These are phyloP conservation scores for Aureobasidium sp. DNA, from an alignment of 2,329 filamentous ascomycete species.

Conservation along the genomic window DNA sequence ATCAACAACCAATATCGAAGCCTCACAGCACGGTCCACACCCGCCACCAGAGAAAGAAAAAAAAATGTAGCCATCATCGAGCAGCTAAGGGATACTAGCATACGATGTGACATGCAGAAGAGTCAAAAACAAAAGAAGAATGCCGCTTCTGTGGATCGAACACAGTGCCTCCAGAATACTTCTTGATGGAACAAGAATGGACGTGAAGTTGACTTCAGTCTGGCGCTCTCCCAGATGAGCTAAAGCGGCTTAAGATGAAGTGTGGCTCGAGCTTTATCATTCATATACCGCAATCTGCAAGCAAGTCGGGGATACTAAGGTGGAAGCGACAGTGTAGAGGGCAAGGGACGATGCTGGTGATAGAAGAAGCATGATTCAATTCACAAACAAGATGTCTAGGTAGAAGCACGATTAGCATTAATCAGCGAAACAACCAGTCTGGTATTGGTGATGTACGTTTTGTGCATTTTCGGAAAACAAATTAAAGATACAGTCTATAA, in stretches of 20 bases:
- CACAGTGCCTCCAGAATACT: slow-evolving; percentile 31
- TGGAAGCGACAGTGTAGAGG: too few relatives aligned
- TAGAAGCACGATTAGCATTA: background rate
- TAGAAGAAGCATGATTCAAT: too few relatives aligned
- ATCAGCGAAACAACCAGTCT: background rate
- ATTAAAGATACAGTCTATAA: background rate
- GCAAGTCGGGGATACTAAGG: too few relatives aligned
- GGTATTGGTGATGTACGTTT: background rate
- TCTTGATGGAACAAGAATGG: too few relatives aligned
- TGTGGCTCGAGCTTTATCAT: background rate
- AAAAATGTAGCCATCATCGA: background rate
- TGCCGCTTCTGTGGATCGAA: slow-evolving; percentile 33
- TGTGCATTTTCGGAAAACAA: background rate
- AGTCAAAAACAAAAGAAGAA: slow-evolving; percentile 7
- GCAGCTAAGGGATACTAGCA: background rate
- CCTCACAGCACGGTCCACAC: background rate
- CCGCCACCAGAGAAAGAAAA: background rate
- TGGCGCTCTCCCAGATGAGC: slow-evolving; percentile 34
- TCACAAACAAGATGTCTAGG: too few relatives aligned
- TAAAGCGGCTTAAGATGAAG: slow-evolving; percentile 24
- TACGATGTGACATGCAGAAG: background rate
- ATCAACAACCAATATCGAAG: background rate
- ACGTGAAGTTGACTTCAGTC: slow-evolving; percentile 32
- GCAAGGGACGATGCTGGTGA: too few relatives aligned
- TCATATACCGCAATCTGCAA: too few relatives aligned